These are phyloP conservation scores for Citrullus mucosospermus DNA, from an alignment of 306 rosid genomes.

Conservation along the genomic window DNA sequence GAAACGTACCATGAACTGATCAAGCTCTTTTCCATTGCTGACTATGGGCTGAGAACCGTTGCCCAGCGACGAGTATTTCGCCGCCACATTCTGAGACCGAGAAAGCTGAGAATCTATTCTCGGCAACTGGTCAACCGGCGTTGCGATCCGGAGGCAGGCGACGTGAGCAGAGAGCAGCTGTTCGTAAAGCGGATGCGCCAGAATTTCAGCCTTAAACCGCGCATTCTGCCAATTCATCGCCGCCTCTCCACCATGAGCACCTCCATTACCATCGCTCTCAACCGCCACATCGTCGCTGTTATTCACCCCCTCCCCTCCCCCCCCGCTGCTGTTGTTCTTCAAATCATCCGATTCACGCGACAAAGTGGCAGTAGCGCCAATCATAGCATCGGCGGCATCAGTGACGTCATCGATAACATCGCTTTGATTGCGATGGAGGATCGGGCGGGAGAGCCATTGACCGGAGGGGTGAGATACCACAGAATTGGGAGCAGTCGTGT, in stretches of 20 bases:
- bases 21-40: conserved; percentile 71
- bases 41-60: conserved; percentile 35
- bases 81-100: conserved; percentile 84
- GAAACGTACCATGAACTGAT: conserved; percentile 77
- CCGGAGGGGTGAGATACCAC: conserved; percentile 35
- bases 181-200: conserved; percentile 83
- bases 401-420: conserved; percentile 51
- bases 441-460: conserved; percentile 65
- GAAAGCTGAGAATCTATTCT: conserved; percentile 89
- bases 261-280: conserved; percentile 27
- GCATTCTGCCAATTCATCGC: conserved; percentile 76
- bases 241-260: conserved; percentile 18
- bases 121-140: conserved; percentile 94
- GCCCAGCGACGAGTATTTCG: conserved; percentile 63
- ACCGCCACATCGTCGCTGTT: conserved; percentile 31
- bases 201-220: conserved; percentile 46
- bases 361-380: conserved; percentile 20
- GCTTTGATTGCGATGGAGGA: conserved; percentile 68
- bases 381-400: conserved; percentile 38
- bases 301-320: conserved; percentile 8
- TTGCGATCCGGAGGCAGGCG: conserved; percentile 77
- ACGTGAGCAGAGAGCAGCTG: conserved; percentile 80
- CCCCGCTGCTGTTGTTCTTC: conserved; percentile 20
- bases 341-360: conserved; percentile 51
- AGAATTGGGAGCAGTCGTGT: conserved; percentile 45